phyloP scores from a whole-genome alignment of 176 grass and related monocot species.

The Oryza officinalis region DNA sequence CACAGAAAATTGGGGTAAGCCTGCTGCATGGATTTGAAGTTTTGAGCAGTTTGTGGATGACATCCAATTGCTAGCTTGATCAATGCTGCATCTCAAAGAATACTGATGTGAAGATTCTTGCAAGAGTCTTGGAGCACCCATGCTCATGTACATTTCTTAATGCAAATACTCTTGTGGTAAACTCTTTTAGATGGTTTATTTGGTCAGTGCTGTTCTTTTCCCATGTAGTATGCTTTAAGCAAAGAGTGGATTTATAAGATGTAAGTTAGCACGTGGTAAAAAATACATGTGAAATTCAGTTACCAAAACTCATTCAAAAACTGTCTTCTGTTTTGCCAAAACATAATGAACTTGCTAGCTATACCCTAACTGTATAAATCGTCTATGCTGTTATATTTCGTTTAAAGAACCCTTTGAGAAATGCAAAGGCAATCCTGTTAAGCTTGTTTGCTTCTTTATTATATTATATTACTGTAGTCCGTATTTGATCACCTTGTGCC shows the following conservation, averaged over 20 bases:
- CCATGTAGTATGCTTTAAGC: neutral
- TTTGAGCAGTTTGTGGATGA: conserved; percentile 7
- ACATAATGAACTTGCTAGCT: neutral
- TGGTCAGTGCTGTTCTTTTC: neutral
- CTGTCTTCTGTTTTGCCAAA: neutral
- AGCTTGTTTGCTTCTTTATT: neutral
- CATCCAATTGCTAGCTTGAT: neutral
- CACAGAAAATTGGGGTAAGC: neutral
- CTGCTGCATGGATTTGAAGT: neutral
- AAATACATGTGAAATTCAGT: neutral
- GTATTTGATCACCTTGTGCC: neutral
- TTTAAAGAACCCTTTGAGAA: neutral
- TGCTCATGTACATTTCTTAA: neutral
- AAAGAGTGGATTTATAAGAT: neutral
- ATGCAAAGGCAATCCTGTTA: neutral
- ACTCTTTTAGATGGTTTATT: conserved; percentile 22
- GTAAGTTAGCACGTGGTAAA: neutral
- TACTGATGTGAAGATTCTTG: neutral
- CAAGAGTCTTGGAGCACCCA: neutral
- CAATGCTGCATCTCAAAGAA: neutral
- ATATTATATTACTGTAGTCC: neutral
- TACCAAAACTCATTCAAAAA: neutral
- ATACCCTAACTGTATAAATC: neutral
- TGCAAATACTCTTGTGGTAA: neutral
- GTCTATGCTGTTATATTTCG: neutral